A percentile compares a stretch with the other conserved stretches of the same genome.
These are phyloP conservation scores for Fusarium sulawesiense DNA, from an alignment of 2,329 filamentous ascomycete genomes.

Conservation along the genomic window DNA sequence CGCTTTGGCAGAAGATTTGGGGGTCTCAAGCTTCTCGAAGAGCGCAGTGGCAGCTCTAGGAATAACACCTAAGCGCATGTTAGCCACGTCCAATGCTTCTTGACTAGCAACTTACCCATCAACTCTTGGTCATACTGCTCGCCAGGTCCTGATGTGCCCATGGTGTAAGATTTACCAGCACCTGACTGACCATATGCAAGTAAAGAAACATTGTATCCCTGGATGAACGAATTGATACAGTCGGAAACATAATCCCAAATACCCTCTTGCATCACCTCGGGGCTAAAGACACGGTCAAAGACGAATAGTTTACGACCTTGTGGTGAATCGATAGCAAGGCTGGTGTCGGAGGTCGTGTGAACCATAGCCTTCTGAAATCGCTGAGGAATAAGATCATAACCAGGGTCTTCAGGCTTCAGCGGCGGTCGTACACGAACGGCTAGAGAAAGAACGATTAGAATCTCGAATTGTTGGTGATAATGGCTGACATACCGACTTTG, in stretches of 20 bases:
- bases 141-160: conserved; percentile 90
- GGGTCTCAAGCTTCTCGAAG: conserved; percentile 85
- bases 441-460: conserved; percentile 53
- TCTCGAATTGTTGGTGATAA: not conserved
- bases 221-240: conserved; percentile 87
- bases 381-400: conserved; percentile 94
- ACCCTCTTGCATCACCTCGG: conserved; percentile 85
- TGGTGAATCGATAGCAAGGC: conserved; percentile 86
- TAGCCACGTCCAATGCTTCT: conserved; percentile 5
- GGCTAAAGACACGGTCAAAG: conserved; percentile 93
- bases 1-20: conserved; percentile 54
- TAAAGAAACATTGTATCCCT: conserved; percentile 98
- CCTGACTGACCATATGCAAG: conserved; percentile 98
- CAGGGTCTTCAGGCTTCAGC: conserved; percentile 84
- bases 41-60: conserved; percentile 87
- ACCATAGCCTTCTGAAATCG: conserved; percentile 94
- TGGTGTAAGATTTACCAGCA: conserved; percentile 97
- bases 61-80: conserved; percentile 77
- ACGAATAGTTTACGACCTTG: conserved; percentile 96
- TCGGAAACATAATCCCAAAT: conserved; percentile 95
- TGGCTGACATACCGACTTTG: conserved; percentile 84
- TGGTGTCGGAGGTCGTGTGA: conserved; percentile 87
- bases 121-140: conserved; percentile 77
- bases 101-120: conserved; percentile 75
- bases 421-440: conserved; percentile 93